Evolutionary conservation across 139 green algal genomes (phyloP).

Genomic region (Pseudopediastrum boryanum): DNA sequence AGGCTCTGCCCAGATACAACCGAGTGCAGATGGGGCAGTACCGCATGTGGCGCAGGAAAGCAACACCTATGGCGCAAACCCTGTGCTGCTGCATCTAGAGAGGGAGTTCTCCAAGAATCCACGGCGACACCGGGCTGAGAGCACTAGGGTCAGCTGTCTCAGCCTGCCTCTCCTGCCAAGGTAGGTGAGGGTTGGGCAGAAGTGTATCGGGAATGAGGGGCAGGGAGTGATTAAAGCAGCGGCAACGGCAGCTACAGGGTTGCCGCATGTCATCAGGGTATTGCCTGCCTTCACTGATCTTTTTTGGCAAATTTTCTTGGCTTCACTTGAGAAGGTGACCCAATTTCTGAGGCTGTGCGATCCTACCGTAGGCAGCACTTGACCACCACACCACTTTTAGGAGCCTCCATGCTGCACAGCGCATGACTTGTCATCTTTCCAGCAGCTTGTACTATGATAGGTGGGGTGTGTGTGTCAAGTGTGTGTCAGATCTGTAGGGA

Average conservation of each 20-base stretch:
- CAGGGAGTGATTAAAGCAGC: not conserved
- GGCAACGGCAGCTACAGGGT: not conserved
- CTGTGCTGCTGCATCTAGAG: constrained; percentile 35
- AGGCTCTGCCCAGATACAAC: not conserved
- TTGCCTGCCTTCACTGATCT: not conserved
- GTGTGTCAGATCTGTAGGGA: too few relatives aligned
- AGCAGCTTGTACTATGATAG: too few relatives aligned
- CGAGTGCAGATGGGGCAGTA: not conserved
- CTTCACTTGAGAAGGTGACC: not conserved
- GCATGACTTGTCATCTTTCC: too few relatives aligned
- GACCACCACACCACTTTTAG: too few relatives aligned
- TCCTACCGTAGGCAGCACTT: too few relatives aligned
- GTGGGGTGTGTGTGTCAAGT: too few relatives aligned
- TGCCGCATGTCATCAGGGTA: not conserved
- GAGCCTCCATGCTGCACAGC: too few relatives aligned
- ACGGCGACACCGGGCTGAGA: constrained; percentile 23
- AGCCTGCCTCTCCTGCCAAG: constrained; percentile 19
- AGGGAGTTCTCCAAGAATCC: constrained; percentile 21
- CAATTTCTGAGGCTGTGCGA: not conserved
- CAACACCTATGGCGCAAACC: constrained; percentile 28
- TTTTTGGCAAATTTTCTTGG: not conserved
- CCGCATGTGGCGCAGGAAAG: constrained; percentile 10
- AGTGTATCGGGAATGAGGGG: too few relatives aligned
- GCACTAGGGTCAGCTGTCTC: constrained; percentile 20
- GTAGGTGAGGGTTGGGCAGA: too few relatives aligned